phyloP scores from a whole-genome alignment of 2,329 filamentous ascomycete species.

The Drechslerella stenobrocha region DNA sequence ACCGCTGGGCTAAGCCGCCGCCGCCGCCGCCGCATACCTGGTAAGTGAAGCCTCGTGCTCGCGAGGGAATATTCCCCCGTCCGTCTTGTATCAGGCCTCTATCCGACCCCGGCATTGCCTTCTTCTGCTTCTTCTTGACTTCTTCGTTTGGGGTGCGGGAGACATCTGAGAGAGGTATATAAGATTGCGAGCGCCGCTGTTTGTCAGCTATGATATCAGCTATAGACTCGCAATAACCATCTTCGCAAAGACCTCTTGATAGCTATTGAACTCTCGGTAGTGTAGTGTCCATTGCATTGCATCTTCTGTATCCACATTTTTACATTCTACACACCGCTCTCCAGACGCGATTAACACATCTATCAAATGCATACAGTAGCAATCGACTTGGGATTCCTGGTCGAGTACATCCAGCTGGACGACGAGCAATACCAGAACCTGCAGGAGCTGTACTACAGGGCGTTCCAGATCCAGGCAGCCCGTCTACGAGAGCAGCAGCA shows the following conservation, averaged over 20 bases:
- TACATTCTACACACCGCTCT: not conserved
- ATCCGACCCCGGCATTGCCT: not conserved
- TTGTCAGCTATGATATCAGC: slow-evolving; percentile 10
- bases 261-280: not conserved
- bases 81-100: slow-evolving; percentile 3
- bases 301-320: not conserved
- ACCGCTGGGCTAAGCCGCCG: slow-evolving; percentile 47
- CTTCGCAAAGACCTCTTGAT: not conserved
- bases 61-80: slow-evolving; percentile 21
- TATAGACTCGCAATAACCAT: slow-evolving; percentile 1
- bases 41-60: slow-evolving; percentile 48
- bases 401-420: slow-evolving; percentile 45
- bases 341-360: slow-evolving; percentile 2
- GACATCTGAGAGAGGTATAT: slow-evolving; percentile 32
- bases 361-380: slow-evolving; percentile 46
- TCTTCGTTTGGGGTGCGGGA: not conserved
- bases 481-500: slow-evolving; percentile 31
- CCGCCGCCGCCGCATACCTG: slow-evolving; percentile 21
- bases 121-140: not conserved
- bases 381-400: slow-evolving; percentile 41
- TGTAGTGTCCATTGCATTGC: not conserved
- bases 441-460: slow-evolving; percentile 37
- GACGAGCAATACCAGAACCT: slow-evolving; percentile 45
- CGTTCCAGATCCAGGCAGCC: slow-evolving; percentile 39
- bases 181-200: slow-evolving; percentile 18